Evolutionary conservation across 441 rosid species (phyloP).

Genomic region (Syzygium malaccense): DNA sequence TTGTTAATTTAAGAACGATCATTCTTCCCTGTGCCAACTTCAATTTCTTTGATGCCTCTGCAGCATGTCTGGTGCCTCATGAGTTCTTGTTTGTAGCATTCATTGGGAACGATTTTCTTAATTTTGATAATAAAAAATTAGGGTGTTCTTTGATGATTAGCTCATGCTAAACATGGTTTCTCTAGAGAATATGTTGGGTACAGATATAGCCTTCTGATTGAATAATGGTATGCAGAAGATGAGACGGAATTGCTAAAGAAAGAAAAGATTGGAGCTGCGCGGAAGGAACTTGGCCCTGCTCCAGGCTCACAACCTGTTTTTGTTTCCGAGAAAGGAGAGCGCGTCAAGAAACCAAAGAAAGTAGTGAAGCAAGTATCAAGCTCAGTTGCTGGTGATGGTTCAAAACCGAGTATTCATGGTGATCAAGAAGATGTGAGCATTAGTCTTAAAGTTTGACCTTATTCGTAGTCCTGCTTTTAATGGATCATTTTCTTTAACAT

Average conservation of each 20-base stretch:
- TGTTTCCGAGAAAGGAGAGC: conserved; percentile 38
- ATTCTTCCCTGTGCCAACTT: background rate
- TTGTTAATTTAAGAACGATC: background rate
- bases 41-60: background rate
- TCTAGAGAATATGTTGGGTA: background rate
- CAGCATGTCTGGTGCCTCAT: background rate
- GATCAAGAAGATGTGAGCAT: conserved; percentile 56
- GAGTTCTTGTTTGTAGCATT: background rate
- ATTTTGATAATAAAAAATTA: background rate
- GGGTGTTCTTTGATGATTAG: background rate
- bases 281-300: conserved; percentile 32
- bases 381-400: conserved; percentile 32
- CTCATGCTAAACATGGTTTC: background rate
- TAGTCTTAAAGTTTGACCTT: background rate
- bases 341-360: conserved; percentile 44
- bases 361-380: conserved; percentile 25
- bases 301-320: conserved; percentile 35
- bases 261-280: conserved; percentile 48
- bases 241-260: conserved; percentile 64
- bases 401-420: conserved; percentile 33
- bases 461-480: background rate
- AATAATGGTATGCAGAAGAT: conserved; percentile 42
- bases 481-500: background rate
- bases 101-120: background rate
- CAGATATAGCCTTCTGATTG: background rate